Evolutionary conservation across 2,329 filamentous ascomycete species (phyloP).

Genomic region (Claviceps citrina): DNA sequence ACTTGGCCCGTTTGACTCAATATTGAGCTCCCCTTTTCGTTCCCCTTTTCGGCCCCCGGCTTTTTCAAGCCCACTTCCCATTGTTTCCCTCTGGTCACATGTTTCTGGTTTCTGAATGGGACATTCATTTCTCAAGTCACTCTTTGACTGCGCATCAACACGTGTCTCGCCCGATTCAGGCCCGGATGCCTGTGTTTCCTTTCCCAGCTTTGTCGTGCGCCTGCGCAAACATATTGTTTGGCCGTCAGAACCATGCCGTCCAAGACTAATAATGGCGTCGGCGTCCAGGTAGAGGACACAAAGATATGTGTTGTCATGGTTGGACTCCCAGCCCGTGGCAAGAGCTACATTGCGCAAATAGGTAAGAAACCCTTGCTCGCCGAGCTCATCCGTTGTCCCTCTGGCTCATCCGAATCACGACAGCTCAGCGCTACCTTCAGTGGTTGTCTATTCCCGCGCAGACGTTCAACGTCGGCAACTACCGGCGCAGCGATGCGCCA

Average conservation of each 20-base stretch:
- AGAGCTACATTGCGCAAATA: conserved; percentile 96
- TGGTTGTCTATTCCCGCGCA: conserved; percentile 91
- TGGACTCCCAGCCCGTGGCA: conserved; percentile 83
- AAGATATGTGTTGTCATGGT: conserved; percentile 99
- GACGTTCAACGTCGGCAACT: conserved; percentile 95
- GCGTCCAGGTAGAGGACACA: conserved; percentile 83
- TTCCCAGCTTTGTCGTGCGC: conserved; percentile 7
- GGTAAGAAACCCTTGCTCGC: conserved; percentile 35
- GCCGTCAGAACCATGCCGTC: conserved; percentile 25
- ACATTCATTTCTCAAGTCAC: not conserved
- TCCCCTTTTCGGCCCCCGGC: too few relatives aligned
- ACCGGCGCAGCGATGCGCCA: conserved; percentile 77
- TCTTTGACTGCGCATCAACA: not conserved
- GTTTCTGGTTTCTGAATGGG: not conserved
- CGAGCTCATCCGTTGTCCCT: not conserved
- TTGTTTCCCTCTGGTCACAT: too few relatives aligned
- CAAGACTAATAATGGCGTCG: conserved; percentile 44
- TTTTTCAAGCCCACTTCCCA: too few relatives aligned
- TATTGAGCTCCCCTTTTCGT: too few relatives aligned
- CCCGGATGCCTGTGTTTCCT: conserved; percentile 4
- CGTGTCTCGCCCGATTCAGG: not conserved
- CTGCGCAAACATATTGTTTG: conserved; percentile 5
- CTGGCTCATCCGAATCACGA: not conserved
- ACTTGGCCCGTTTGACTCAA: too few relatives aligned
- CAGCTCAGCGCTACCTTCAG: conserved; percentile 82